Base-by-base conservation (phyloP, 2,329 filamentous ascomycete species). In the Penicillium sp. region DNA sequence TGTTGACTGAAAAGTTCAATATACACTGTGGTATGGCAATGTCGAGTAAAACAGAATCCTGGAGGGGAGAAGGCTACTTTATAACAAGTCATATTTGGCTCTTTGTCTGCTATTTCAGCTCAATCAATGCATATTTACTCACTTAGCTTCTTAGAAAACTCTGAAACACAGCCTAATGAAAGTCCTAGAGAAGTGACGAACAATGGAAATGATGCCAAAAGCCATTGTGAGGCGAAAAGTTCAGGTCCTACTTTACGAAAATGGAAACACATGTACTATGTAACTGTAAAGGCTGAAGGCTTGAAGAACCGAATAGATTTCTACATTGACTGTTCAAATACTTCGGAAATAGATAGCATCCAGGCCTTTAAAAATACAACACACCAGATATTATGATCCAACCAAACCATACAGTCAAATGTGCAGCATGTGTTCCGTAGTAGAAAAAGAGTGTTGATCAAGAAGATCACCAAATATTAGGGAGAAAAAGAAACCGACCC, bases 371-470 rank as follows among this genome's bases (percentile, higher is more conserved):
- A 6, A 6, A 41, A 47, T 41, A 52, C 43, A 47, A n/a, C 18
- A 40, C 3, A 14, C 10, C 32, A 46, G n/a, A 45, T 23, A 23
- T 35, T 10, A 19, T 18, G 29, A 45, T 29, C 19, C 26, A 53
- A 32, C 14, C 34, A 34, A 42, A 41, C 14, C 34, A 34, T 38
- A 41, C 48, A 39, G 36, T 8, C 4, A 35, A 47, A 51, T 43
- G 47, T 46, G 47, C 29, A 51, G 48, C 47, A 71, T 72, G 30
- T n/a, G 76, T 60, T 56, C 72, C 76, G 27, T 56, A 49, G 43
- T 27, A 58, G 47, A 48, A 48, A 40, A 10, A 51, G n/a, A n/a
- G n/a, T n/a, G n/a, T 47, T 5, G 5, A 23, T 5, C 23, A 23
- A 29, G 34, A 59, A 55, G 42, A 46, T 39, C 51, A 29, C 42